Evolutionary conservation across 345 rosid species (phyloP), one percentile per base, ranked within the genome.

Genomic region (Salix purpurea): DNA sequence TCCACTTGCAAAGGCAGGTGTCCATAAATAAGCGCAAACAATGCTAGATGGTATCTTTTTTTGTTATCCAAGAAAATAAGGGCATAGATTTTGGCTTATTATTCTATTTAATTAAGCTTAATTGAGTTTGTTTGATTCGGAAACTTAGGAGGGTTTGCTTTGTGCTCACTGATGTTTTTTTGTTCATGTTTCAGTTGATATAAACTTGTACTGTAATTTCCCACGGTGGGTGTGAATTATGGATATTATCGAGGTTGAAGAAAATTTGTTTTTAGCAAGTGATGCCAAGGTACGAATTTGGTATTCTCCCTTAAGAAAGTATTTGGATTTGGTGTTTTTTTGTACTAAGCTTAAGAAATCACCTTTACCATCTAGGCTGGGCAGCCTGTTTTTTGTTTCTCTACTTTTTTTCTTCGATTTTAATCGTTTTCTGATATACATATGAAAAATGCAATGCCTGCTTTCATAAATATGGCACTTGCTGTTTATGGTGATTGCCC

Each of bases 211-310:
- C 52, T 65, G 76, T 78, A 82, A 78, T 30, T 77, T 74, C 77
- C 77, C 30, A 16, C 40, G 46, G 83, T 86, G 86, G 85, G 34
- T 77, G 84, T 75, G 77, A 83, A 83, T 65, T 67, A 96, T 96
- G 99, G 99, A 96, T 81, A 79, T 84, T 36, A 76, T 82, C 21
- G 97, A 96, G 86, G 92, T 94, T 69, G 99, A 96, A 82, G 99
- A 96, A 82, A 94, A 83, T 83, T 86, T 92, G 37, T 94, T 96
- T 81, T 97, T 97, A 7, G 96, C 89, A 18, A 87, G 89, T 76
- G 99, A 96, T 90, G 98, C 98, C 73, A 96, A 94, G 99, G 99
- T 96, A 87, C 76, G 82, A 15, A 66, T 71, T 23, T 58, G 52
- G 18, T 46, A 15, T 46, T 62, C 16, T 32, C 36, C 58, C 54